Evolutionary conservation across 306 rosid genomes (phyloP).

Genomic region (Fragaria iinumae): DNA sequence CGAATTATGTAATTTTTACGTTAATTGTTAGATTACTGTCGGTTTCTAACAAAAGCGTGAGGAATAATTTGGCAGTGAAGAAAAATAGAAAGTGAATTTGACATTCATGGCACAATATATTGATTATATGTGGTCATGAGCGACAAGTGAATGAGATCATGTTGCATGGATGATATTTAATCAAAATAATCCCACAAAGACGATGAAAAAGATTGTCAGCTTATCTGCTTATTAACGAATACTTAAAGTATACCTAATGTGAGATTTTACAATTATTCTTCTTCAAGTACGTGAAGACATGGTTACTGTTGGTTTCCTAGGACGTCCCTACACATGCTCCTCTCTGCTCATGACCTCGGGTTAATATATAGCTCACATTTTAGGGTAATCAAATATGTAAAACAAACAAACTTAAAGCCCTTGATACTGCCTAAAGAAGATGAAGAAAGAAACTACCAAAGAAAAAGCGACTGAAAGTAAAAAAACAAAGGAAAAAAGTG

Average conservation of each 20-base stretch:
- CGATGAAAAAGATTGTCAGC: neutral
- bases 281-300: neutral
- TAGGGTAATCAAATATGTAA: neutral
- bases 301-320: neutral
- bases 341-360: neutral
- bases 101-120: neutral
- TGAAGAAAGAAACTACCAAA: neutral
- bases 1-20: no score
- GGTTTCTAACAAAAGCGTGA: no score
- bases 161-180: neutral
- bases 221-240: neutral
- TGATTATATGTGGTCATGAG: neutral
- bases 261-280: slow-evolving; percentile 3
- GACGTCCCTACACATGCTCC: neutral
- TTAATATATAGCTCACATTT: neutral
- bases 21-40: no score
- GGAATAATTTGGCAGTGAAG: neutral
- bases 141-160: neutral
- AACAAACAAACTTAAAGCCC: neutral
- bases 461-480: slow-evolving; percentile 18
- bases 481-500: slow-evolving; percentile 15
- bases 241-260: neutral
- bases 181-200: neutral
- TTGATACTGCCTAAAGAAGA: neutral
- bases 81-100: neutral